These are phyloP conservation scores for Fabrea salina DNA, from an alignment of 169 alveolate genomes.

Conservation along the genomic window DNA sequence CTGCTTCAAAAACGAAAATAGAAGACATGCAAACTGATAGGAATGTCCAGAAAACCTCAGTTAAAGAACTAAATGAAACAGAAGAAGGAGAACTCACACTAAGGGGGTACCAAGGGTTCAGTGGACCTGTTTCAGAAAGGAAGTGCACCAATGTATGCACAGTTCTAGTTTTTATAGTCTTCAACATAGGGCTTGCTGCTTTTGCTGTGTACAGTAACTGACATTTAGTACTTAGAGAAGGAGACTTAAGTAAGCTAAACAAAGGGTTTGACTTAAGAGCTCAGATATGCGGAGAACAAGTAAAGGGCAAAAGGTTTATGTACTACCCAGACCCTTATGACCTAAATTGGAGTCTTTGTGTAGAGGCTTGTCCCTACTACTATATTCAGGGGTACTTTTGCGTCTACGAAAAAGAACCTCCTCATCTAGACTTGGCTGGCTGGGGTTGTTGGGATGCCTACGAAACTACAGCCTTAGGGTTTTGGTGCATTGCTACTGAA, in stretches of 20 bases:
- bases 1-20: too few species aligned
- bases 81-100: too few species aligned
- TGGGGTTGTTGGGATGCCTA: conserved; percentile 31
- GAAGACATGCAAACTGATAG: too few species aligned
- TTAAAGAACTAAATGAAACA: too few species aligned
- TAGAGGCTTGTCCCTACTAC: conserved; percentile 34
- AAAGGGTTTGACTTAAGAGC: conserved; percentile 14
- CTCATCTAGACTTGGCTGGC: neutral
- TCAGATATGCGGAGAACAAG: conserved; percentile 14
- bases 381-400: conserved; percentile 12
- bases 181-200: neutral
- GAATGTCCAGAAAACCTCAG: too few species aligned
- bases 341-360: conserved; percentile 14
- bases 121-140: conserved; percentile 17
- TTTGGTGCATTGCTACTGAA: conserved; percentile 18
- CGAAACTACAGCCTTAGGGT: conserved; percentile 20
- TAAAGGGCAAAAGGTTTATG: conserved; percentile 17
- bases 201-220: neutral
- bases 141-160: conserved; percentile 1
- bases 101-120: neutral
- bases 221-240: neutral
- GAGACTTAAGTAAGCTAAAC: neutral
- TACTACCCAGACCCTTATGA: conserved; percentile 1
- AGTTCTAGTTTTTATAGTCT: neutral
- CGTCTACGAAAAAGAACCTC: neutral